Percentiles rank a stretch among this genome's conserved stretches.
phyloP scores from a whole-genome alignment of 306 rosid genomes.

The Hippophae rhamnoides region DNA sequence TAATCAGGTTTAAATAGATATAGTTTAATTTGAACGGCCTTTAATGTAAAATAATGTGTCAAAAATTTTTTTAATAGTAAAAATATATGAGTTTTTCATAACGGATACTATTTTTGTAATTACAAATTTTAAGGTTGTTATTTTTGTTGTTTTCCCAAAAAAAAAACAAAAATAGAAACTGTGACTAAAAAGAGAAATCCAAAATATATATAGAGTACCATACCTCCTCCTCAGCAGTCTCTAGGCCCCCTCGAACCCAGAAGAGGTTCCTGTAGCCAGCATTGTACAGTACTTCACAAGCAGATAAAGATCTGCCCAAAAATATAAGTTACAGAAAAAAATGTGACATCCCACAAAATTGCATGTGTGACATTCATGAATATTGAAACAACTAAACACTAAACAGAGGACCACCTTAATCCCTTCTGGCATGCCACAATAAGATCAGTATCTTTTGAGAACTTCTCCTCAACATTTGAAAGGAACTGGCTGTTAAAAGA shows the following conservation, averaged over 20 bases:
- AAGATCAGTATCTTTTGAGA: slow-evolving; percentile 70
- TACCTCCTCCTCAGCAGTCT: slow-evolving; percentile 89
- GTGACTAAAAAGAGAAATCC: slow-evolving; percentile 11
- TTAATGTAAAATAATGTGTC: too few relatives aligned
- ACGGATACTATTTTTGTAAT: too few relatives aligned
- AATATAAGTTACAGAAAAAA: slow-evolving; percentile 15
- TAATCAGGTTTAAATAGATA: too few relatives aligned
- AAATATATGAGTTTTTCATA: too few relatives aligned
- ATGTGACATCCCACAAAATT: not conserved
- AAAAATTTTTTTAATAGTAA: too few relatives aligned
- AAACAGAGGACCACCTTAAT: slow-evolving; percentile 45
- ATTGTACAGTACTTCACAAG: slow-evolving; percentile 70
- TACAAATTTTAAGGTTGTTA: too few relatives aligned
- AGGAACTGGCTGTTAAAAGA: slow-evolving; percentile 55
- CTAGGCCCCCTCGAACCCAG: slow-evolving; percentile 94
- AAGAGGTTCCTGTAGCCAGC: slow-evolving; percentile 82
- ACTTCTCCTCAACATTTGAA: slow-evolving; percentile 62
- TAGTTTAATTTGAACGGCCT: too few relatives aligned
- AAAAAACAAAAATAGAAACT: not conserved
- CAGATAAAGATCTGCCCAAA: slow-evolving; percentile 74
- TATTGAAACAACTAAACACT: slow-evolving; percentile 7
- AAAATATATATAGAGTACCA: not conserved
- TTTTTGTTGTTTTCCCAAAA: too few relatives aligned
- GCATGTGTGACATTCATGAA: slow-evolving; percentile 1
- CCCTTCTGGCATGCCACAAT: slow-evolving; percentile 94